phyloP scores from a whole-genome alignment of 2,329 filamentous ascomycete genomes.

The Bipolaris bicolor region DNA sequence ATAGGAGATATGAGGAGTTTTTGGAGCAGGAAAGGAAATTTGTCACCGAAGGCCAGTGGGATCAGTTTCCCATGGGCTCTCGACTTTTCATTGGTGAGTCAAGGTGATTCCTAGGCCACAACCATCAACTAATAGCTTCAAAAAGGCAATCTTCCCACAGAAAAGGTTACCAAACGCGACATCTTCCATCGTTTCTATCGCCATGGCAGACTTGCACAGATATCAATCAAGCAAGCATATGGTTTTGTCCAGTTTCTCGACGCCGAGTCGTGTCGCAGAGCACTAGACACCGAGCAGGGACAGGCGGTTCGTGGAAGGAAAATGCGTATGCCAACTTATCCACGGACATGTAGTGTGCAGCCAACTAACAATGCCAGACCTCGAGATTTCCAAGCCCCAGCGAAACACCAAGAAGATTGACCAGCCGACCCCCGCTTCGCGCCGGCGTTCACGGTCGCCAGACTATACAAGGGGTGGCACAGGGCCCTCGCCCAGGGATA shows the following conservation, averaged over 20 bases:
- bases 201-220: constrained; percentile 87
- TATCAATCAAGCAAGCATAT: constrained; percentile 95
- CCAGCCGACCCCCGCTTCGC: constrained; percentile 42
- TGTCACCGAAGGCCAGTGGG: constrained; percentile 80
- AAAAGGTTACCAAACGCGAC: constrained; percentile 91
- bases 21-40: constrained; percentile 74
- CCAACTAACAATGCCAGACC: constrained; percentile 62
- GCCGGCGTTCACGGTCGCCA: constrained; percentile 67
- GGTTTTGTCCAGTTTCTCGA: constrained; percentile 95
- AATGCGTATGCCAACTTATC: constrained; percentile 72
- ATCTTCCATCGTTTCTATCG: constrained; percentile 89
- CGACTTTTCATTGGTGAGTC: constrained; percentile 78
- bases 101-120: not conserved
- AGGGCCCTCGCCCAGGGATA: constrained; percentile 56
- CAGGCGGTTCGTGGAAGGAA: constrained; percentile 84
- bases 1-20: constrained; percentile 75
- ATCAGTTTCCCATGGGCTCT: constrained; percentile 77
- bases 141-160: constrained; percentile 84
- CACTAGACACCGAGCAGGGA: constrained; percentile 80
- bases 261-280: constrained; percentile 72
- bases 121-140: constrained; percentile 18
- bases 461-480: constrained; percentile 59
- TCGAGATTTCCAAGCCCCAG: constrained; percentile 88
- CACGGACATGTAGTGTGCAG: not conserved
- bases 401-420: constrained; percentile 72